phyloP scores from a whole-genome alignment of 1,284 basidiomycete species.

The Trichosporon sp. region DNA sequence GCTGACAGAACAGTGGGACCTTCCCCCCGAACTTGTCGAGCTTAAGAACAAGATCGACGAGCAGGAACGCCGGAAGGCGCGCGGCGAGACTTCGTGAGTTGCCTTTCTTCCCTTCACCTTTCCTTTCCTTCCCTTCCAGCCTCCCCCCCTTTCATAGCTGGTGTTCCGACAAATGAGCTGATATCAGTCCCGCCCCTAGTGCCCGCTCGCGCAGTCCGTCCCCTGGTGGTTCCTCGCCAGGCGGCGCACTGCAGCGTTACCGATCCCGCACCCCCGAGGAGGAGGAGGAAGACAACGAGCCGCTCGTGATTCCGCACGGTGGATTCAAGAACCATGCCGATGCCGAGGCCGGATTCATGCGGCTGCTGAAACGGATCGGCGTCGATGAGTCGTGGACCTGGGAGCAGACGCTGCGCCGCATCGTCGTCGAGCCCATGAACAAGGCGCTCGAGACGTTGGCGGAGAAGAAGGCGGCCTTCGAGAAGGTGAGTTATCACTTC shows the following conservation, averaged over 20 bases:
- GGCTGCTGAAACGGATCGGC: slow-evolving; percentile 78
- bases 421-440: slow-evolving; percentile 97
- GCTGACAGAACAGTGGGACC: slow-evolving; percentile 70
- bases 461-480: slow-evolving; percentile 91
- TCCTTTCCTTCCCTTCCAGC: too few relatives aligned
- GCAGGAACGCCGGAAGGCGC: slow-evolving; percentile 58
- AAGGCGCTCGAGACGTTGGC: slow-evolving; percentile 90
- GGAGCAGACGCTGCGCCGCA: slow-evolving; percentile 96
- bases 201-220: slow-evolving; percentile 8
- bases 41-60: slow-evolving; percentile 80
- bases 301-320: slow-evolving; percentile 74
- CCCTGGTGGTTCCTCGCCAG: slow-evolving; percentile 22
- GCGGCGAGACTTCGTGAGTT: slow-evolving; percentile 41
- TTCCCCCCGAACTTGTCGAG: slow-evolving; percentile 81
- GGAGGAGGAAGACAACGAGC: slow-evolving; percentile 34
- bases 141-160: too few relatives aligned
- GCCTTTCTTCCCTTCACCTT: too few relatives aligned
- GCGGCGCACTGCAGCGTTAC: slow-evolving; percentile 22
- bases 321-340: slow-evolving; percentile 83
- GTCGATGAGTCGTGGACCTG: slow-evolving; percentile 93
- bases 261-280: slow-evolving; percentile 24
- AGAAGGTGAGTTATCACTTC: slow-evolving; percentile 66
- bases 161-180: background rate
- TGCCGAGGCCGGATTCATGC: slow-evolving; percentile 90
- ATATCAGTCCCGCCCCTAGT: slow-evolving; percentile 26